These are phyloP conservation scores for Verticillium tricorpus DNA, from an alignment of 2,329 filamentous ascomycete genomes.

Conservation along the genomic window DNA sequence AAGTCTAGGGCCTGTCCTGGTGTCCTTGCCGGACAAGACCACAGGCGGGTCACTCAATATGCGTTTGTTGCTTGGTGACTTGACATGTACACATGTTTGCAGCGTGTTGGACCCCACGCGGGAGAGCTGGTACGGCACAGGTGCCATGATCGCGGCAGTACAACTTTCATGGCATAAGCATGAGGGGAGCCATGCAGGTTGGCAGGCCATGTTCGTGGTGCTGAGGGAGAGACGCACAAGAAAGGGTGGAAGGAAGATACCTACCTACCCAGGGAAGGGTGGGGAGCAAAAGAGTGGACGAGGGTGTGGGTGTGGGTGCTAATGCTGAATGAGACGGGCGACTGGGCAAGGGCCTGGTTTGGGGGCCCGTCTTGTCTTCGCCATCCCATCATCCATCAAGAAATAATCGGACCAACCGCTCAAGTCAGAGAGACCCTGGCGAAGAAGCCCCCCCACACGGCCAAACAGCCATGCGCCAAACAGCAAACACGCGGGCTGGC, in stretches of 20 bases:
- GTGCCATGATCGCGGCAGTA: background rate
- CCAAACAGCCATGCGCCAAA: background rate
- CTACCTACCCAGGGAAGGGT: background rate
- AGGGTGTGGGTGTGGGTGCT: no score
- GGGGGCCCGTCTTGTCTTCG: background rate
- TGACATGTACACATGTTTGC: no score
- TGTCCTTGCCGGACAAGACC: no score
- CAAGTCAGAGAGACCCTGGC: background rate
- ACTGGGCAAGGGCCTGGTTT: background rate
- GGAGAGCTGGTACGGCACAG: background rate
- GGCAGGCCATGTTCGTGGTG: background rate
- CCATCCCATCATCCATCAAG: background rate
- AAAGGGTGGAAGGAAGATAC: no score
- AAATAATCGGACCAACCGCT: background rate
- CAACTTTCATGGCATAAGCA: background rate
- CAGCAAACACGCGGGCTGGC: background rate
- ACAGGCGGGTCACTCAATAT: no score
- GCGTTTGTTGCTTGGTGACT: no score
- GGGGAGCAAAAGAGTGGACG: background rate
- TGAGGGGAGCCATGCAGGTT: background rate
- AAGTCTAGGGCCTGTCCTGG: no score
- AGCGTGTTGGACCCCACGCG: no score
- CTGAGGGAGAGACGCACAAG: no score
- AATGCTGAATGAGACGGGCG: no score
- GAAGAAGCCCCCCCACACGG: no score